Evolutionary conservation across 768 basidiomycete species (phyloP), one percentile per base, ranked within the genome.

Genomic region (Agrocybe praecox): DNA sequence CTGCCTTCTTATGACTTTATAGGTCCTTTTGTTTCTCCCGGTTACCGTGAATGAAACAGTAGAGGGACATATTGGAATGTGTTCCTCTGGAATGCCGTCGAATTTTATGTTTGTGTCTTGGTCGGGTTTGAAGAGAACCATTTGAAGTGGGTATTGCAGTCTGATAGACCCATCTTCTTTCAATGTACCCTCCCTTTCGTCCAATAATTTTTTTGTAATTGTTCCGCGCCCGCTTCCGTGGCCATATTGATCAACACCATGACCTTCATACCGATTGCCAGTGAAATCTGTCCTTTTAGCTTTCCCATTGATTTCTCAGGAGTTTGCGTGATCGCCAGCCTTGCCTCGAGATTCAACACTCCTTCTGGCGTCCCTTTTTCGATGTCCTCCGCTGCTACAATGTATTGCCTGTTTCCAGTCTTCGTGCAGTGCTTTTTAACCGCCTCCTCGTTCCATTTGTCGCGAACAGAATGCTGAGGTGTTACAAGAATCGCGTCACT

Each of bases 161-260:
- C 55, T 12, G 0, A 63, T 52, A 0, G 49, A 17, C 4, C 47
- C 61, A 10, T 24, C 48, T 8, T 19, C 15, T 12, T 24, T 12
- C 1, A 32, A 1, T 21, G 42, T 17, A 6, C 1, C 17, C 17
- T 80, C 76, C 21, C 72, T 33, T 1, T 64, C 55, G 61, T 78
- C 68, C 0, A 79, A 63, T 0, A 72, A 46, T 2, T 79, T 71
- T 10, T 70, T 68, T 0, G 62, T 57, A 0, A 80, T 65, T 2
- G 34, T 58, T 0, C 79, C 78, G 15, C 72, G 42, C 0, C 74
- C 1, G 65, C 61, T 17, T 77, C 72, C 1, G 75, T 76, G 2
- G 70, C 66, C 0, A 78, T 58, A 50, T 79, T 80, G 1, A 64
- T 14, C 1, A 68, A 58, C 0, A 76, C 70, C 74, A 80, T 76